Evolutionary conservation across 2,329 filamentous ascomycete species (phyloP).

Genomic region (Pseudogymnoascus sp.): DNA sequence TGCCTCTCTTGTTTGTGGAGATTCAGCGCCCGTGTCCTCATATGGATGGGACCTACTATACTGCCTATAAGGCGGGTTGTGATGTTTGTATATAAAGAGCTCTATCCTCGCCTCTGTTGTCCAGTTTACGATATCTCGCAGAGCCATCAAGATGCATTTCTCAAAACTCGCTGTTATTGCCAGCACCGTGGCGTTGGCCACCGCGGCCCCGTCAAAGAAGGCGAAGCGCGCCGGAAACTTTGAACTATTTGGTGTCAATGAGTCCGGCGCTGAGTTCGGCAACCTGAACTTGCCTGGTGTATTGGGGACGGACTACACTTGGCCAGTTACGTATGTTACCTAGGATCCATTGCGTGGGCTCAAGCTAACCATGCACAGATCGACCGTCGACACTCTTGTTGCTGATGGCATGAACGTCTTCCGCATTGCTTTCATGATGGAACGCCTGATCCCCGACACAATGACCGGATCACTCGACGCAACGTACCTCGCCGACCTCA

Average conservation of each 20-base stretch:
- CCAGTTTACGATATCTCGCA: not conserved
- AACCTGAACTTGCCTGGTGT: conserved; percentile 44
- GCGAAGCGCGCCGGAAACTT: conserved; percentile 31
- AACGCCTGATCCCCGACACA: conserved; percentile 42
- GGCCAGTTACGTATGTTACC: conserved; percentile 41
- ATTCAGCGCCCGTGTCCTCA: not conserved
- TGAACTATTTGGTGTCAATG: conserved; percentile 24
- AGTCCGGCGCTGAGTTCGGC: conserved; percentile 54
- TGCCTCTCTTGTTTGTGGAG: not conserved
- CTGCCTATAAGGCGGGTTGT: not conserved
- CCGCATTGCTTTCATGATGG: conserved; percentile 45
- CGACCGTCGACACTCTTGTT: conserved; percentile 36
- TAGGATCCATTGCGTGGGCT: not conserved
- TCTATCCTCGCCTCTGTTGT: not conserved
- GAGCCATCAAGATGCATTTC: conserved; percentile 16
- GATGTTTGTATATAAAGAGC: not conserved
- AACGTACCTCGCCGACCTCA: conserved; percentile 37
- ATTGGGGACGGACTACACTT: conserved; percentile 49
- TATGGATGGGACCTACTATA: not conserved
- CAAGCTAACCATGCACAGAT: conserved; percentile 17
- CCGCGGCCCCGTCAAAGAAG: conserved; percentile 23
- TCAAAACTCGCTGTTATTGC: conserved; percentile 15
- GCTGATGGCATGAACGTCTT: conserved; percentile 47
- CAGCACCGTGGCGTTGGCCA: conserved; percentile 18
- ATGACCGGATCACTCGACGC: conserved; percentile 38